Evolutionary conservation across 75 land plant species (phyloP).

Genomic region (Ceratopteris richardii): DNA sequence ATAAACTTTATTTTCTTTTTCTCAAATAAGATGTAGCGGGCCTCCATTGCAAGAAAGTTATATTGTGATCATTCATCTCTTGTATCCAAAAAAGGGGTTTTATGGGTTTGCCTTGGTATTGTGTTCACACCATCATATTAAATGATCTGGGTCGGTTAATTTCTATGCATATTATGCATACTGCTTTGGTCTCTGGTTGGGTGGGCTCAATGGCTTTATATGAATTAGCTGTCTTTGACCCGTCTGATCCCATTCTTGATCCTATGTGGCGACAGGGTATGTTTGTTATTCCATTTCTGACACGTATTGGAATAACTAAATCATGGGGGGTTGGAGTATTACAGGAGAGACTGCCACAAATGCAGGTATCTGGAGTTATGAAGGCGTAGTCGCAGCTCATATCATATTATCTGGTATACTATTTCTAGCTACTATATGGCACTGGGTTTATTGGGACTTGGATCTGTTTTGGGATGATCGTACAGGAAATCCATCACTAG

Average conservation of each 20-base stretch:
- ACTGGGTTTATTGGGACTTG: neutral
- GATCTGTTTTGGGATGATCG: constrained; percentile 1
- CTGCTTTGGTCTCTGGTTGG: neutral
- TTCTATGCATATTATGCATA: neutral
- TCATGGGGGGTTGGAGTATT: neutral
- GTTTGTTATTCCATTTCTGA: constrained; percentile 8
- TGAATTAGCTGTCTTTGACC: constrained; percentile 4
- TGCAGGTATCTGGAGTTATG: too few relatives aligned
- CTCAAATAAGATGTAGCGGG: too few relatives aligned
- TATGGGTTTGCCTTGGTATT: neutral
- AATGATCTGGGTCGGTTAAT: too few relatives aligned
- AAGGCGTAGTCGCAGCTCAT: constrained; percentile 4
- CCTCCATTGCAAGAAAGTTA: too few relatives aligned
- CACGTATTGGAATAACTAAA: neutral
- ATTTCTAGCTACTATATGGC: constrained; percentile 1
- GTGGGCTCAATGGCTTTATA: constrained; percentile 4
- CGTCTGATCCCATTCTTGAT: neutral
- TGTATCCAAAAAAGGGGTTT: too few relatives aligned
- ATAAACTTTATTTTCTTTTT: too few relatives aligned
- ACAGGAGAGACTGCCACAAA: too few relatives aligned
- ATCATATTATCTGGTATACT: constrained; percentile 6
- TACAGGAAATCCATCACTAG: constrained; percentile 4
- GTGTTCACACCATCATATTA: neutral
- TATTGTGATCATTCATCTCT: too few relatives aligned
- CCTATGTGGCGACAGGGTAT: constrained; percentile 6